Evolutionary conservation across 768 basidiomycete species (phyloP), one percentile per base, ranked within the genome.

Genomic region (Macrolepiota albuminosa): DNA sequence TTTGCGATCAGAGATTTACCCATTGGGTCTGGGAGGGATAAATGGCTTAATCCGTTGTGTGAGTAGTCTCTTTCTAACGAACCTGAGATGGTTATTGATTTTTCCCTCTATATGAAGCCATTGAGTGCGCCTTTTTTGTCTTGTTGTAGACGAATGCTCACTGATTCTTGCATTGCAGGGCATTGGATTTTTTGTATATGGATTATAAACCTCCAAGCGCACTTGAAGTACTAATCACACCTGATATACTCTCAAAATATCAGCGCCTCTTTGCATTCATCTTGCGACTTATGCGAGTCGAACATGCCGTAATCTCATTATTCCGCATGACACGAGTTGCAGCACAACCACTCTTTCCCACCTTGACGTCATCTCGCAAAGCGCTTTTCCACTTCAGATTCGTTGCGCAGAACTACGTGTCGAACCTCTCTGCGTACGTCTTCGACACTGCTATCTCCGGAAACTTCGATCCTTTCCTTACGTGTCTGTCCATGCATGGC

Each of bases 161-260:
- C 50, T 53, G 21, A 57, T n/a, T 31, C 36, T 62, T 52, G 34
- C 33, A 64, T 54, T 21, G 6, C 63, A 92, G 91, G 70, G 93
- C 94, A 7, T 70, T 96, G 46, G 94, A 95, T 70, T 96, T 95
- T 68, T 73, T 96, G 14, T 92, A 91, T 68, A 86, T 96, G 76
- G 86, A 93, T 63, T 96, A 96, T 71, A 89, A 89, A 66, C 87
- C 91, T n/a, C 91, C 93, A 1, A 78, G 79, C n/a, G 84, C 92
- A 0, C 74, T 96, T 42, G 83, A 86, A 49, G 79, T 86, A 11
- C 69, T 96, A 10, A 88, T 96, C 36, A 84, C 91, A 2, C 76
- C 83, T 1, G 78, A 82, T 5, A 81, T 89, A 36, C 71, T 95
- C n/a, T 86, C 83, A 6, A 95, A 95, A 69, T 95, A 95, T 68